Conservation (phyloP, 805 yeast genomes). For the Metschnikowia drakensbergensis region DNA sequence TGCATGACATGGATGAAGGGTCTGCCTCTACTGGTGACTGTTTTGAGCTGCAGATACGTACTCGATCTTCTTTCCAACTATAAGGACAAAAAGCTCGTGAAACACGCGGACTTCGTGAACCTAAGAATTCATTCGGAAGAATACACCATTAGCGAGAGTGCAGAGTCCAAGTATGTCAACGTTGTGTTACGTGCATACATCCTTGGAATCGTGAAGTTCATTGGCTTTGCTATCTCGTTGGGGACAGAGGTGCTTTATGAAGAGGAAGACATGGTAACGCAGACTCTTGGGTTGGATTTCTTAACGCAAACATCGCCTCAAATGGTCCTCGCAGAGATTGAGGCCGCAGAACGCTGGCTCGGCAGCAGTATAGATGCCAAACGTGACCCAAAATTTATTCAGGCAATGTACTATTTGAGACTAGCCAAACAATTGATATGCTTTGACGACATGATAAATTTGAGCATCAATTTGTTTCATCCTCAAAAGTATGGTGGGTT, state of each 20-base stretch:
- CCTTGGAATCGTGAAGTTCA: conserved; percentile 51
- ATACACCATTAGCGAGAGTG: background rate
- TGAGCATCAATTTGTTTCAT: conserved; percentile 6
- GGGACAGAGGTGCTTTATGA: conserved; percentile 63
- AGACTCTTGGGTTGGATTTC: conserved; percentile 50
- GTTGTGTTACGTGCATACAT: conserved; percentile 49
- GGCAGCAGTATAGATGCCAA: conserved; percentile 15
- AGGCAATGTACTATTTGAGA: conserved; percentile 22
- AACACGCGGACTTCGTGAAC: conserved; percentile 8
- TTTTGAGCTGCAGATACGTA: conserved; percentile 71
- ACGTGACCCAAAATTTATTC: conserved; percentile 6
- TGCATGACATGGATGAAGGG: conserved; percentile 75
- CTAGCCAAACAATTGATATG: conserved; percentile 26
- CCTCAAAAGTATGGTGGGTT: background rate
- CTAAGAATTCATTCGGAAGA: conserved; percentile 9
- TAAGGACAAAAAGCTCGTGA: conserved; percentile 16
- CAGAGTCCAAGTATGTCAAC: conserved; percentile 37
- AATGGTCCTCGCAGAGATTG: conserved; percentile 27
- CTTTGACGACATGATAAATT: conserved; percentile 8
- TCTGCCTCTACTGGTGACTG: conserved; percentile 69
- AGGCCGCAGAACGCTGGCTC: conserved; percentile 33
- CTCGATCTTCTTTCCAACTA: conserved; percentile 51
- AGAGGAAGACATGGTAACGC: conserved; percentile 71
- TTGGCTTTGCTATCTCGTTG: conserved; percentile 44
- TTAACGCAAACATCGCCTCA: conserved; percentile 23